Conservation (phyloP, 768 basidiomycete genomes). For the Rhizopogon vinicolor region DNA sequence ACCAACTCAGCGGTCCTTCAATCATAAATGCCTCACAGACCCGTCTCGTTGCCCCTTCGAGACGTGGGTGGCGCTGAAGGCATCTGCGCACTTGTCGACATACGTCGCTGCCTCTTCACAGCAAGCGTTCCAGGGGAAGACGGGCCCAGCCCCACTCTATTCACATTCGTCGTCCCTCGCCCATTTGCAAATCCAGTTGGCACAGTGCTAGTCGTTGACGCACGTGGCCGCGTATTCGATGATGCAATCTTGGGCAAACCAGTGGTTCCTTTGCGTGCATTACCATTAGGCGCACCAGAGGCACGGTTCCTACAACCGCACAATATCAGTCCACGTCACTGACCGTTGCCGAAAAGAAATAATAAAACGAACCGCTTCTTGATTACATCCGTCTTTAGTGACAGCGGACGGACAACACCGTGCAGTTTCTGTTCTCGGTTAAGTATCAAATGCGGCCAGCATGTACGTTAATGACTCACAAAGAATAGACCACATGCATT, state of each 20-base stretch:
- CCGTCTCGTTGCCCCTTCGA: constrained; percentile 22
- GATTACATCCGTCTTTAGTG: constrained; percentile 95
- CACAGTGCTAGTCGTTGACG: constrained; percentile 58
- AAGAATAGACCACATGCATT: constrained; percentile 93
- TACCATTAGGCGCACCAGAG: constrained; percentile 65
- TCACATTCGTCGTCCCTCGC: constrained; percentile 31
- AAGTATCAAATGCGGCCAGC: constrained; percentile 5
- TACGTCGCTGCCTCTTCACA: constrained; percentile 81
- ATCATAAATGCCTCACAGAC: constrained; percentile 1
- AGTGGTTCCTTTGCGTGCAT: constrained; percentile 57
- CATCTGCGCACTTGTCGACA: constrained; percentile 52
- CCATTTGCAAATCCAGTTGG: constrained; percentile 42
- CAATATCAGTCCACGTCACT: background rate
- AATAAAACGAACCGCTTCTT: constrained; percentile 73
- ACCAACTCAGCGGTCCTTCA: background rate
- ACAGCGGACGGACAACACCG: constrained; percentile 89
- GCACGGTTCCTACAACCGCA: constrained; percentile 62
- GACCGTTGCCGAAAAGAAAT: background rate
- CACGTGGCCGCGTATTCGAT: constrained; percentile 67
- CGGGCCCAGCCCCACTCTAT: constrained; percentile 17
- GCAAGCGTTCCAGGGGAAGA: constrained; percentile 26
- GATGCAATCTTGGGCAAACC: constrained; percentile 73
- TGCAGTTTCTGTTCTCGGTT: constrained; percentile 76
- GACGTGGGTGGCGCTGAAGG: constrained; percentile 28
- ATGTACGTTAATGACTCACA: constrained; percentile 44